These are phyloP conservation scores for Penicillium oxalicum DNA, from an alignment of 2,329 filamentous ascomycete species.

Conservation along the genomic window DNA sequence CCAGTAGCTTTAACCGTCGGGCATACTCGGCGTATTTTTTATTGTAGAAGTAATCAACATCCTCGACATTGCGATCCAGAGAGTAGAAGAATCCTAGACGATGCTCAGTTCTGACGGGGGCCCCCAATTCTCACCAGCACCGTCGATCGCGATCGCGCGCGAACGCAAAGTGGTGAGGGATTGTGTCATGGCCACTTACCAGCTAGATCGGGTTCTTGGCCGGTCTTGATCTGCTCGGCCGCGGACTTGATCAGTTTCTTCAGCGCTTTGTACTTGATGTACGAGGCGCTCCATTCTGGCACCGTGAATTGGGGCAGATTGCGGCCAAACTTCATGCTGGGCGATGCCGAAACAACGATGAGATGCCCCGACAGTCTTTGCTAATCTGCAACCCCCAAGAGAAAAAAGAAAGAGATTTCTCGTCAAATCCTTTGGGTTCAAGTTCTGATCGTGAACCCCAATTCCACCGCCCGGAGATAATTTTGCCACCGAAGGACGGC, in stretches of 20 bases:
- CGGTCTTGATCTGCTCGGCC: slow-evolving; percentile 61
- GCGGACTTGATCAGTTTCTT: slow-evolving; percentile 90
- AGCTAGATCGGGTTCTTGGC: slow-evolving; percentile 77
- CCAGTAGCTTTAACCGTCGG: slow-evolving; percentile 75
- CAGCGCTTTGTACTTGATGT: slow-evolving; percentile 53
- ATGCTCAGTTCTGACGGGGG: slow-evolving; percentile 10
- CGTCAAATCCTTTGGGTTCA: too few relatives aligned
- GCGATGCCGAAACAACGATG: neutral
- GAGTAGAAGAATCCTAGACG: slow-evolving; percentile 86
- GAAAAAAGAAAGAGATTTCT: too few relatives aligned
- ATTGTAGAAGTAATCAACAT: slow-evolving; percentile 95
- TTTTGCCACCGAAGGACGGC: slow-evolving; percentile 1
- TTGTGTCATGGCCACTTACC: slow-evolving; percentile 54
- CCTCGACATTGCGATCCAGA: slow-evolving; percentile 93
- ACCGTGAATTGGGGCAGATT: slow-evolving; percentile 46
- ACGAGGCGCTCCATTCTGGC: slow-evolving; percentile 46
- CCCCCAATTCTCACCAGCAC: too few relatives aligned
- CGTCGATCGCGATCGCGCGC: too few relatives aligned
- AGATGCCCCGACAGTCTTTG: too few relatives aligned
- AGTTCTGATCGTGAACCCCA: neutral
- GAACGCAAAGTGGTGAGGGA: too few relatives aligned
- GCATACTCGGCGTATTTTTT: slow-evolving; percentile 84
- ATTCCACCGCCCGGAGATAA: slow-evolving; percentile 2
- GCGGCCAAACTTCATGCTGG: slow-evolving; percentile 47
- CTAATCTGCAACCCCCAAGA: too few relatives aligned